These are phyloP conservation scores for Bertia moriformis DNA, from an alignment of 2,329 filamentous ascomycete genomes.

Conservation along the genomic window DNA sequence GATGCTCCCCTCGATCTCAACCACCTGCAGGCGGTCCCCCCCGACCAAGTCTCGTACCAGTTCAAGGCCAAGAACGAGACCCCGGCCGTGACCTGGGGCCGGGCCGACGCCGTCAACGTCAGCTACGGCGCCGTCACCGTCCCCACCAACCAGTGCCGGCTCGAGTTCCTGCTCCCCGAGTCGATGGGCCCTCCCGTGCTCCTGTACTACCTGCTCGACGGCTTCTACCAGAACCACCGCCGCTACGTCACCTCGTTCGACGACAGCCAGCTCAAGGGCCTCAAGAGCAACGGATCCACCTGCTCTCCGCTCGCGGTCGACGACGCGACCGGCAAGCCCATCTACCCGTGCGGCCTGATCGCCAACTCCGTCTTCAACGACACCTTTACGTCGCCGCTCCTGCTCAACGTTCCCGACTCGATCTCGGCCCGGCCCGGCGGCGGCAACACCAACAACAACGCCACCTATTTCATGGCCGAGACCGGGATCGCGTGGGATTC, in stretches of 20 bases:
- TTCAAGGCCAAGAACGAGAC: slow-evolving; percentile 46
- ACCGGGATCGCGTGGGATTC: slow-evolving; percentile 72
- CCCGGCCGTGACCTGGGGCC: slow-evolving; percentile 45
- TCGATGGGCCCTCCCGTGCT: slow-evolving; percentile 68
- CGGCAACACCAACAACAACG: slow-evolving; percentile 14
- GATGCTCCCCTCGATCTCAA: slow-evolving; percentile 28
- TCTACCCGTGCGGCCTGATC: slow-evolving; percentile 90
- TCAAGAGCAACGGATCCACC: slow-evolving; percentile 58
- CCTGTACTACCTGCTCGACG: slow-evolving; percentile 88
- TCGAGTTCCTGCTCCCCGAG: slow-evolving; percentile 69
- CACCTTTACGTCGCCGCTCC: slow-evolving; percentile 55
- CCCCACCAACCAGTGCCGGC: slow-evolving; percentile 43
- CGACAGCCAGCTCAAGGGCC: slow-evolving; percentile 64
- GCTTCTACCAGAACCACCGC: slow-evolving; percentile 98
- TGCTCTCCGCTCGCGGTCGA: slow-evolving; percentile 44
- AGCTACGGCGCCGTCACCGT: slow-evolving; percentile 22
- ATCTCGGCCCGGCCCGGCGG: too few species aligned
- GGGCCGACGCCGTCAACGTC: background rate
- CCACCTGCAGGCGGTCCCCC: slow-evolving; percentile 17
- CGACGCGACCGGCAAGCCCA: slow-evolving; percentile 52
- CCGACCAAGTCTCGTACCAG: slow-evolving; percentile 33
- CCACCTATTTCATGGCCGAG: slow-evolving; percentile 62
- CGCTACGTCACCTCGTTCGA: slow-evolving; percentile 88
- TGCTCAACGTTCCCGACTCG: slow-evolving; percentile 39
- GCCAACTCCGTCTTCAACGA: slow-evolving; percentile 98